phyloP scores from a whole-genome alignment of 2,329 filamentous ascomycete species.

The Sphaerostilbella broomeana region DNA sequence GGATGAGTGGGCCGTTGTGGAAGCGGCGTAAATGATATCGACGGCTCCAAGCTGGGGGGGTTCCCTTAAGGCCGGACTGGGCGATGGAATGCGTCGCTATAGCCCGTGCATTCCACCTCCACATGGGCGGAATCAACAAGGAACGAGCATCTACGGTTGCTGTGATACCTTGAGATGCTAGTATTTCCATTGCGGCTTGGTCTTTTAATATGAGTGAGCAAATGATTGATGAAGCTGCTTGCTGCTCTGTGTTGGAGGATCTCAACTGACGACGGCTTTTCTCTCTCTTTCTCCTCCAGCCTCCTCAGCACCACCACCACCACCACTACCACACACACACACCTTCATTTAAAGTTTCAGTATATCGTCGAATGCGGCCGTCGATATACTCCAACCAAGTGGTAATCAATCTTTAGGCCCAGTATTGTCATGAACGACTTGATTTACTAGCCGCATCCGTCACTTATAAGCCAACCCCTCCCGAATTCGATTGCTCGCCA shows the following conservation, averaged over 20 bases:
- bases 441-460: constrained; percentile 12
- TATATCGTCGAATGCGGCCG: constrained; percentile 9
- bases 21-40: not conserved
- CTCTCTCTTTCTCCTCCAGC: not conserved
- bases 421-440: constrained; percentile 7
- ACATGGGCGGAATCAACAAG: constrained; percentile 8
- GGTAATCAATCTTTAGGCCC: not conserved
- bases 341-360: not conserved
- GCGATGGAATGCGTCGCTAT: constrained; percentile 25
- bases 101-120: constrained; percentile 23
- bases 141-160: constrained; percentile 11
- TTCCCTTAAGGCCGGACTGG: constrained; percentile 2
- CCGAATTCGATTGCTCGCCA: constrained; percentile 6
- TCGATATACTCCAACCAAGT: constrained; percentile 1
- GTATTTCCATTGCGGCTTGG: not conserved
- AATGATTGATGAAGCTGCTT: constrained; percentile 2
- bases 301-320: not conserved
- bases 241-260: constrained; percentile 7
- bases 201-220: constrained; percentile 4
- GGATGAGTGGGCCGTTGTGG: not conserved
- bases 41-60: constrained; percentile 1
- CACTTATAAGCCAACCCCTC: constrained; percentile 1
- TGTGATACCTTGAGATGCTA: constrained; percentile 10
- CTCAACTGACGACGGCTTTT: not conserved
- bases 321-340: constrained; percentile 1